Evolutionary conservation across 805 yeast genomes (phyloP), one percentile per base, ranked within the genome.

Genomic region (Debaryomyces hansenii): DNA sequence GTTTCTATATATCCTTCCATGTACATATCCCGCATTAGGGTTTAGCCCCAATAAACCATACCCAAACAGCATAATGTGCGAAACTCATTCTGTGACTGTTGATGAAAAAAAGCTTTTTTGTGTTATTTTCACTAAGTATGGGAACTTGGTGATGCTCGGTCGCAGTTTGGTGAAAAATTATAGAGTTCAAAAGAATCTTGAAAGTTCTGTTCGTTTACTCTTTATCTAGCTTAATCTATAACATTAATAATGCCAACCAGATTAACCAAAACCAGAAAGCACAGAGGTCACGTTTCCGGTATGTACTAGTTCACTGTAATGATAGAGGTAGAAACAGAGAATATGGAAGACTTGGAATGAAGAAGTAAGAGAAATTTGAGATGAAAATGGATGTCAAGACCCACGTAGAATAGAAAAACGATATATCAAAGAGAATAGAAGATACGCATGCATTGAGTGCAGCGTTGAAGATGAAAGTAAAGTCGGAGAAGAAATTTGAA

Each of bases 251-350:
- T 91, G 98, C 98, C 98, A 78, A 88, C 97, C 85, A 90, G 98
- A 89, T 85, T 89, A 75, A 87, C 96, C 73, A 91, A 94, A 80
- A 94, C 98, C 80, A 90, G 99, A 88, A 94, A 94, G 85, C 97
- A 90, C 87, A 90, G 99, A 88, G 99, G 99, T 82, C 86, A 94
- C 96, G 98, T 94, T 79, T 89, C 97, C 75, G 96, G 95, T 88
- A 87, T 82, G 95, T 83, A 66, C 46, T 51, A 24, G 27, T 45
- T 34, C 18, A 42, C 35, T 24, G 27, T 24, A 24, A 24, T 24
- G 27, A 24, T 24, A 3, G 27, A 7, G 27, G 27, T 24, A 24
- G 27, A 24, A 24, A 24, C 27, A 24, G 27, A 24, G 27, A 9
- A 24, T 24, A 24, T 24, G 27, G 10, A 24, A 24, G 27, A 24